Evolutionary conservation across 768 basidiomycete genomes (phyloP).

Genomic region (Rhodocollybia butyracea): DNA sequence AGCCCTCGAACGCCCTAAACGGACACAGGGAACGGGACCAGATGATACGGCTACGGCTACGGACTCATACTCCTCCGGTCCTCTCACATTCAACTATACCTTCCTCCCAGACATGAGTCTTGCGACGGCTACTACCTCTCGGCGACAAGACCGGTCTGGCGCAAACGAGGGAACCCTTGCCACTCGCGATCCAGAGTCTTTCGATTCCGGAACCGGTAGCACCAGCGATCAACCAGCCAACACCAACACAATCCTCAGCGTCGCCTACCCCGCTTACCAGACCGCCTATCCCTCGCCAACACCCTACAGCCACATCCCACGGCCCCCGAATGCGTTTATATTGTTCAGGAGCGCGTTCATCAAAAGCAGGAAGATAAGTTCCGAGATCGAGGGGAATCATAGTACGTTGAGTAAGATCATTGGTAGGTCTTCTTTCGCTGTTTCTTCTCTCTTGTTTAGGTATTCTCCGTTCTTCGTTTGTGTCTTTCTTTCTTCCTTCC

Average conservation of each 20-base stretch:
- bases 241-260: not conserved
- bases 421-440: conserved; percentile 13
- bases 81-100: conserved; percentile 1
- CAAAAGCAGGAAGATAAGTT: conserved; percentile 28
- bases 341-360: conserved; percentile 52
- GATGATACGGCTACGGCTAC: not conserved
- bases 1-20: not conserved
- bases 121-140: conserved; percentile 2
- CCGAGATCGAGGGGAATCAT: conserved; percentile 6
- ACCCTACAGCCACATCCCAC: conserved; percentile 41
- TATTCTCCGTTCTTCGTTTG: no score
- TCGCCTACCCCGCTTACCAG: not conserved
- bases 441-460: not conserved
- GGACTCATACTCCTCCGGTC: not conserved
- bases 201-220: no score
- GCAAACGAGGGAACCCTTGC: no score
- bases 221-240: not conserved
- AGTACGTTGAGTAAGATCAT: conserved; percentile 25
- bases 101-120: conserved; percentile 2
- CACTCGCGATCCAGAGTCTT: no score
- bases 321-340: conserved; percentile 56
- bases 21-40: not conserved
- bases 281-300: not conserved
- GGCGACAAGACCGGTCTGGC: no score
- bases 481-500: no score